Base-by-base conservation (phyloP, 2,329 filamentous ascomycete species). In the Rhinocladiella similis region DNA sequence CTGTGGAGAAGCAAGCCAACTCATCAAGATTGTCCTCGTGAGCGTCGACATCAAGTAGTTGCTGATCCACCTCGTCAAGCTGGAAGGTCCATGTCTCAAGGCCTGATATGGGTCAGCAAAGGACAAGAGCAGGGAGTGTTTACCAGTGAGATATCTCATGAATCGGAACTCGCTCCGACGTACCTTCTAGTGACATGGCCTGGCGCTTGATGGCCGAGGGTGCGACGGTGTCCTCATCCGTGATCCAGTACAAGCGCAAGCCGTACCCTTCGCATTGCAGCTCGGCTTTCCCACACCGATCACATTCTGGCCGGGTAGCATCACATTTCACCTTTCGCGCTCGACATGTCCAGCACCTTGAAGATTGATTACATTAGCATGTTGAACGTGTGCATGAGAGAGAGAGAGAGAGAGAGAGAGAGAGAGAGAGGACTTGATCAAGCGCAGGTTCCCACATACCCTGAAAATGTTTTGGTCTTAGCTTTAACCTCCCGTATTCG, bases 121-220 rank as follows among this genome's bases (percentile, higher is more conserved):
- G 3, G 14, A 6, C 14, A 19, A 41, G 5, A 41, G 4, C 5
- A 41, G 14, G 38, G 18, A 16, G 14, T 6, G 14, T n/a, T 5
- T 41, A 13, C 38, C 38, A 6, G 38, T 16, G 38, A 19, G 39
- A 35, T 27, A 39, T 41, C 12, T 6, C 25, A 48, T 10, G 20
- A 3, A 10, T 7, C 3, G 14, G 18, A 19, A 22, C 3, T 10
- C 4, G 50, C 14, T 22, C 35, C n/a, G 27, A 48, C 27, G 25
- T 55, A 55, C 56, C 52, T 47, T 59, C 41, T 42, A 59, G 36
- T 20, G 56, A 43, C 52, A 59, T 55, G 14, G 56, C 56, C 52
- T 59, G 51, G 22, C 56, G 56, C 22, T 59, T 59, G 53, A 59
- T 59, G 14, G 56, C 56, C 9, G 56, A 59, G 3, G 56, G 56